A percentile compares a stretch with the other conserved stretches of the same genome.
These are phyloP conservation scores for Oehlia diaphana DNA, from an alignment of 192 early-diverging fungal species.

Conservation along the genomic window DNA sequence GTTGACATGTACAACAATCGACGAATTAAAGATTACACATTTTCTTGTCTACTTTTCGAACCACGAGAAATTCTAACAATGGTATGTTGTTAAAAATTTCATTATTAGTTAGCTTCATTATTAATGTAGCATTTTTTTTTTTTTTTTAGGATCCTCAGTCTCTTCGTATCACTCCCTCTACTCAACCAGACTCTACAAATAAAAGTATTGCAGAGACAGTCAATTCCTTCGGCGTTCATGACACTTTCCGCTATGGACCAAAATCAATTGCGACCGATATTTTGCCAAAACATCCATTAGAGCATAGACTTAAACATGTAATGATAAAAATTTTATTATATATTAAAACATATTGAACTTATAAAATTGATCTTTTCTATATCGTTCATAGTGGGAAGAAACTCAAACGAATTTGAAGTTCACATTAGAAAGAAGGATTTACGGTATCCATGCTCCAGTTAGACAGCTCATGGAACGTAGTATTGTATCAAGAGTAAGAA, in stretches of 20 bases:
- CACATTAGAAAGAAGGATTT: constrained; percentile 74
- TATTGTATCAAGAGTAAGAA: constrained; percentile 56
- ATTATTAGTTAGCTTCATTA: too few species aligned
- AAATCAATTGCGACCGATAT: constrained; percentile 63
- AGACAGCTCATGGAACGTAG: constrained; percentile 89
- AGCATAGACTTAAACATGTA: constrained; percentile 71
- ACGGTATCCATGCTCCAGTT: constrained; percentile 91
- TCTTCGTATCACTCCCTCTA: constrained; percentile 13
- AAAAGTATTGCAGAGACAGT: constrained; percentile 39
- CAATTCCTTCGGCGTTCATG: constrained; percentile 75
- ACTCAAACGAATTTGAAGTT: constrained; percentile 82
- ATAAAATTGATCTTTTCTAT: neutral
- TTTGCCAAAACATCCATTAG: constrained; percentile 74
- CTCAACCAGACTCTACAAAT: neutral
- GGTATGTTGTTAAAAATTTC: too few species aligned
- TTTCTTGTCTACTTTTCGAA: too few species aligned
- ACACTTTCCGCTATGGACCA: constrained; percentile 78
- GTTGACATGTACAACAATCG: too few species aligned
- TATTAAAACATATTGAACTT: neutral
- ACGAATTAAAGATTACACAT: too few species aligned
- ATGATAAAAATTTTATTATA: neutral
- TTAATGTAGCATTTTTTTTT: too few species aligned
- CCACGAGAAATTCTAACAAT: too few species aligned
- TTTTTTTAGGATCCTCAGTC: constrained; percentile 4
- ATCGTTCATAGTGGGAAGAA: constrained; percentile 69